phyloP scores from a whole-genome alignment of 2,329 filamentous ascomycete genomes.

The Botrytis porri region DNA sequence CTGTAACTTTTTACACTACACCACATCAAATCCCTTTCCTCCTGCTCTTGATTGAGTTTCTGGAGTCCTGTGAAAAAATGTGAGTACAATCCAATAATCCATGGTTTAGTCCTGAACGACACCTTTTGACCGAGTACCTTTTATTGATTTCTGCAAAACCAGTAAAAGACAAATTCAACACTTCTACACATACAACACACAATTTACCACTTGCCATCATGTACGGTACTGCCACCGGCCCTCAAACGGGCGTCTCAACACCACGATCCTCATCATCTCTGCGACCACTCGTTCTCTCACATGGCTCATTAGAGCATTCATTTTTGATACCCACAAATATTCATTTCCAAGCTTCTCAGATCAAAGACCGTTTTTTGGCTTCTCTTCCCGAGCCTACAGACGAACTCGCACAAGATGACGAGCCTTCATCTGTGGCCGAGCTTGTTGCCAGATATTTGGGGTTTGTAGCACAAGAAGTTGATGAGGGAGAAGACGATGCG shows the following conservation, averaged over 20 bases:
- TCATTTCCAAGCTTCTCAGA: constrained; percentile 92
- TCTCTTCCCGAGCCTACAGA: constrained; percentile 89
- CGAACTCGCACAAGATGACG: constrained; percentile 95
- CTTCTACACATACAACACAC: not conserved
- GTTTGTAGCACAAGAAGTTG: constrained; percentile 82
- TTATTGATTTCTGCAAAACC: constrained; percentile 16
- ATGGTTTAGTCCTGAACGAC: not conserved
- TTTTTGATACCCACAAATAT: constrained; percentile 93
- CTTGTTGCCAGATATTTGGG: constrained; percentile 91
- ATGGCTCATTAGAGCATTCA: constrained; percentile 93
- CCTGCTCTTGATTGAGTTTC: constrained; percentile 41
- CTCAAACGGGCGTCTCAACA: constrained; percentile 95
- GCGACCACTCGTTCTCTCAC: constrained; percentile 82
- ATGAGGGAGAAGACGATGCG: constrained; percentile 85
- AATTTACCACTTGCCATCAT: constrained; percentile 51
- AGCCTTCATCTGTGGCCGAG: constrained; percentile 93
- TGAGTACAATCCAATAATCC: constrained; percentile 21
- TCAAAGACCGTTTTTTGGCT: constrained; percentile 85
- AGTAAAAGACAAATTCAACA: constrained; percentile 18
- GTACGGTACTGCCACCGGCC: constrained; percentile 80
- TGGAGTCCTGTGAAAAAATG: constrained; percentile 31
- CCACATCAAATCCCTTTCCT: constrained; percentile 25
- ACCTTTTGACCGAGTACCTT: not conserved
- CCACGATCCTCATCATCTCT: constrained; percentile 91
- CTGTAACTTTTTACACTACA: constrained; percentile 15